Base-by-base conservation (phyloP, 805 yeast species). In the Candida railenensis region DNA sequence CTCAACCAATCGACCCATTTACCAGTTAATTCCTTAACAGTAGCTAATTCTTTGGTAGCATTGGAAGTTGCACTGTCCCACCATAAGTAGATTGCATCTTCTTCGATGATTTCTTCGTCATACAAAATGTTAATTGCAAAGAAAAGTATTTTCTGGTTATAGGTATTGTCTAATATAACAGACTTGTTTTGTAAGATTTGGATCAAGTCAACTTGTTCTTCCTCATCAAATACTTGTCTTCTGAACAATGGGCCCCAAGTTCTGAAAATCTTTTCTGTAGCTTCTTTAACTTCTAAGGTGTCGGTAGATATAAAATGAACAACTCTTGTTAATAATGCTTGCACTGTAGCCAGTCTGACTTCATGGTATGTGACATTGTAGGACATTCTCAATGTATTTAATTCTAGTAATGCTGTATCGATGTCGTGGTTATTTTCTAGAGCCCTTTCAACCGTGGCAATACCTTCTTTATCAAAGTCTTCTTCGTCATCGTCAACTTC, bases 341-440 rank as follows among this genome's bases (percentile, higher is more conserved):
- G 74, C 32, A 82, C 72, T 0, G 96, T 89, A 3, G 96, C 96
- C 25, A 72, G 66, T 61, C 97, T 80, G 12, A 94, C 97, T 60
- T 91, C 96, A 58, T 89, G 95, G 65, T 94, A 92, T 0, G 94
- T 80, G 15, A 90, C 99, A 63, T 94, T 89, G 94, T 91, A 87
- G 58, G 97, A 89, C 99, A 94, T 92, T 69, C 98, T 80, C 59
- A 94, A 76, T 0, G 99, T 94, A 63, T 92, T 92, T 57, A 94
- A 78, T 69, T 94, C 99, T 49, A 94, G 71, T 52, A 89, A 69
- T 0, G 99, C 97, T 12, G 96, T 91, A 62, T 92, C 97, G 49
- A 89, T 75, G 58, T 88, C 96, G 66, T 94, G 99, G 63, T 89
- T 87, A 59, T 91, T 85, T 55, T 87, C 92, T 66, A 94, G 78